These are phyloP conservation scores for Tulasnella sp. DNA, from an alignment of 768 basidiomycete genomes.

Conservation along the genomic window DNA sequence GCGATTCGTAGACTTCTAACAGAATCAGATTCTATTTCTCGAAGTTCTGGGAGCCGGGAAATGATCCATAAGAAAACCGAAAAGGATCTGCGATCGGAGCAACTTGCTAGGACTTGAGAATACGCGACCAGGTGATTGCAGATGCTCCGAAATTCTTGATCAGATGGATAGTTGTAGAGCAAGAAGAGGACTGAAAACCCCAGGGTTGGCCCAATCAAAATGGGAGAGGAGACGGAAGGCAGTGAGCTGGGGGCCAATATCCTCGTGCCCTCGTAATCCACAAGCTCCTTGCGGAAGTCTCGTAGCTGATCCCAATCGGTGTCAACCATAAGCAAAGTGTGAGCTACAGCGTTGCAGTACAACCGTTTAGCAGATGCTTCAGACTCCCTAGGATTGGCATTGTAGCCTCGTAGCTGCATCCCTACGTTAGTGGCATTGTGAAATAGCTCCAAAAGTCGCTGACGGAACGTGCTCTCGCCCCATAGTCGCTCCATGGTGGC, in stretches of 20 bases:
- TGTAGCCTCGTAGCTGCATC: not conserved
- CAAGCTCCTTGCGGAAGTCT: too few species aligned
- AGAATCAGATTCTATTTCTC: too few species aligned
- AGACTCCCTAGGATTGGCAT: not conserved
- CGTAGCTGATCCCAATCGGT: not conserved
- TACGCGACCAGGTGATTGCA: not conserved
- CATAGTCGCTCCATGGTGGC: not conserved
- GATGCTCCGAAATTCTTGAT: not conserved
- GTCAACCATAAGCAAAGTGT: not conserved
- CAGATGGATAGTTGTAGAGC: not conserved
- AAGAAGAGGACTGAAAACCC: not conserved
- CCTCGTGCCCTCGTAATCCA: not conserved
- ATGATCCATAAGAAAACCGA: not conserved
- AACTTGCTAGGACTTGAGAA: not conserved
- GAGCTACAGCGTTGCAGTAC: not conserved
- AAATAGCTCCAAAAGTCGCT: not conserved
- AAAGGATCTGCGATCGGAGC: not conserved
- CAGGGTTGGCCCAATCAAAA: not conserved
- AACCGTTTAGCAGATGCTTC: not conserved
- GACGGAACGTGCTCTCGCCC: not conserved
- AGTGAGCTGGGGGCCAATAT: not conserved
- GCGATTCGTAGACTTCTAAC: not conserved
- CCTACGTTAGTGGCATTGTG: not conserved
- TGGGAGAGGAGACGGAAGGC: not conserved
- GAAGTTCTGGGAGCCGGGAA: not conserved